These are phyloP conservation scores for Gentiana dahurica DNA, from an alignment of 257 asterid species.

Conservation along the genomic window DNA sequence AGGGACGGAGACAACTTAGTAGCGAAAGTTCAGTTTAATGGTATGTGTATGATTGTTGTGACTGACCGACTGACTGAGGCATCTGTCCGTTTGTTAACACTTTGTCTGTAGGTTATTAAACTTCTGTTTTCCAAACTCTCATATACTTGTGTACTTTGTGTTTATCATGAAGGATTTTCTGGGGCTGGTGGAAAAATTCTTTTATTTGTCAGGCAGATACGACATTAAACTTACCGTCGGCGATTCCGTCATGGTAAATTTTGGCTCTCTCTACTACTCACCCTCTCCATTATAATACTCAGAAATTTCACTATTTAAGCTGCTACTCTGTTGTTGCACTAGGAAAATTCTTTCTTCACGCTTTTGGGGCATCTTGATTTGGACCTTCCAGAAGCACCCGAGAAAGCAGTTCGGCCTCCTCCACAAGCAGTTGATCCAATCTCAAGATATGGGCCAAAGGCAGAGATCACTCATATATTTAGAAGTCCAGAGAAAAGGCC, in stretches of 20 bases:
- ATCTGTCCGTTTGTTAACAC: no score
- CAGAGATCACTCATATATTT: conserved; percentile 82
- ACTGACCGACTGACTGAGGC: no score
- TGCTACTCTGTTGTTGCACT: conserved; percentile 7
- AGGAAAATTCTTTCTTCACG: conserved; percentile 94
- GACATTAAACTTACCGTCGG: conserved; percentile 88
- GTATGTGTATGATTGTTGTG: no score
- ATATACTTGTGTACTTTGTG: conserved; percentile 5
- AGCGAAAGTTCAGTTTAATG: no score
- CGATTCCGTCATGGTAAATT: conserved; percentile 76
- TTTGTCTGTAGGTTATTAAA: no score
- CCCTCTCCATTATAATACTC: neutral
- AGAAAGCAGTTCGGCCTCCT: conserved; percentile 90
- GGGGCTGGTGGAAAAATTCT: conserved; percentile 89
- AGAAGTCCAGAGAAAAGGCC: conserved; percentile 88
- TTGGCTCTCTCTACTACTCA: neutral
- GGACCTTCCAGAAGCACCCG: conserved; percentile 90
- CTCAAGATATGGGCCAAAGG: conserved; percentile 81
- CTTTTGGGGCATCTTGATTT: conserved; percentile 62
- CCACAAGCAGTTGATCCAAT: conserved; percentile 56
- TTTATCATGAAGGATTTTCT: conserved; percentile 78
- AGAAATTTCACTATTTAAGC: neutral
- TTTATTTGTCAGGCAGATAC: conserved; percentile 77
- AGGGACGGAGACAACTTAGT: no score
- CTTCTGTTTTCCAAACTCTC: neutral